A percentile compares a stretch with the other conserved stretches of the same genome.
phyloP scores from a whole-genome alignment of 129 eudicot genomes.

The Apium graveolens region DNA sequence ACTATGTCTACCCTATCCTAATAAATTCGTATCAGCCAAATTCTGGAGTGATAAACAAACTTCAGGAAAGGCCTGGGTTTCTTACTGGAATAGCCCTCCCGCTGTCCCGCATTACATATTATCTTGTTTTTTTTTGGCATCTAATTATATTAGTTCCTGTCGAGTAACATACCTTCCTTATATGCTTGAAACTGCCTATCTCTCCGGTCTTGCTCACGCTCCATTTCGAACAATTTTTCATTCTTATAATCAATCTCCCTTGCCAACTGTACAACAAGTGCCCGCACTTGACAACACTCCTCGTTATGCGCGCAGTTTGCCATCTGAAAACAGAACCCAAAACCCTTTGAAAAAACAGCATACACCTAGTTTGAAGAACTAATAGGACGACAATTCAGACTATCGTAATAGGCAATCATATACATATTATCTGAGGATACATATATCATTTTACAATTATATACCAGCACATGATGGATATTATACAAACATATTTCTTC shows the following conservation, averaged over 20 bases:
- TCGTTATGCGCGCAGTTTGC: not conserved
- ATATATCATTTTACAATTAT: not conserved
- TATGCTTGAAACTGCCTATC: slow-evolving; percentile 3
- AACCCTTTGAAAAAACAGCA: not conserved
- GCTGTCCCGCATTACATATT: too few relatives aligned
- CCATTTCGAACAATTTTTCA: slow-evolving; percentile 5
- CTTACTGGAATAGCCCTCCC: too few relatives aligned
- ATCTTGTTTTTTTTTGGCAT: too few relatives aligned
- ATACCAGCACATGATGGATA: not conserved
- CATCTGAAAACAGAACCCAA: not conserved
- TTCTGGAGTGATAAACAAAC: too few relatives aligned
- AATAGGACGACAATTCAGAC: not conserved
- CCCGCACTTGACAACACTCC: not conserved
- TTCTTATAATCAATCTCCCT: slow-evolving; percentile 7
- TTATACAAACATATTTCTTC: not conserved
- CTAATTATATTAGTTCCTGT: too few relatives aligned
- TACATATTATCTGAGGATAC: too few relatives aligned
- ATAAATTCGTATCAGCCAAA: not conserved
- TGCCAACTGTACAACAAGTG: not conserved
- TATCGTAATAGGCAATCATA: not conserved
- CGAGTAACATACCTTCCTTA: not conserved
- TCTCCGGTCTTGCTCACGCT: not conserved
- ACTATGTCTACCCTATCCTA: not conserved
- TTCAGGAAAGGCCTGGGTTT: too few relatives aligned
- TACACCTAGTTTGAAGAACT: not conserved